These are phyloP conservation scores for Acanthamoeba culbertsoni DNA, from an alignment of 208 protist genomes.

Conservation along the genomic window DNA sequence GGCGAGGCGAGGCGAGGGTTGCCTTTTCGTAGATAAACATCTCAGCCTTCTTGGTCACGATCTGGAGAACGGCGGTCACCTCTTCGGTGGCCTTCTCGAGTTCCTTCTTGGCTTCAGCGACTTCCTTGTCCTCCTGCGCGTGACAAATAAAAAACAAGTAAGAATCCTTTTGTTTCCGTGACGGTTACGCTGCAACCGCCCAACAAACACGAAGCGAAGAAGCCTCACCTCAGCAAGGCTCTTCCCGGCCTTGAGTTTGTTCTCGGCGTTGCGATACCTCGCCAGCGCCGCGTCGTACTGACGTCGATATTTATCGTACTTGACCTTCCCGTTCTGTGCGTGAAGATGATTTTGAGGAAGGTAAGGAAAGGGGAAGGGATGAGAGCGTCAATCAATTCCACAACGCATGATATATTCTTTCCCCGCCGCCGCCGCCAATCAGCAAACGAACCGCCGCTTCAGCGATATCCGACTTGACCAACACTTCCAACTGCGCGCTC, in stretches of 20 bases:
- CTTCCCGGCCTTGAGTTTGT: not conserved
- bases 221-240: not conserved
- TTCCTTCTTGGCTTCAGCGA: constrained; percentile 13
- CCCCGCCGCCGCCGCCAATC: no score
- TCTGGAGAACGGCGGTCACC: not conserved
- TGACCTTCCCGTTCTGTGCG: not conserved
- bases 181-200: not conserved
- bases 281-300: not conserved
- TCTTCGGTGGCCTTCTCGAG: not conserved
- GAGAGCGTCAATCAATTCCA: no score
- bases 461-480: not conserved
- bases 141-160: not conserved
- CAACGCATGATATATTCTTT: no score
- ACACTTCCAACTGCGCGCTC: not conserved
- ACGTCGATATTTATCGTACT: constrained; percentile 1
- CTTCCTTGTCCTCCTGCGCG: not conserved
- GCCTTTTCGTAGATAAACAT: not conserved
- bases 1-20: no score
- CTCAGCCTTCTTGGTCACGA: not conserved
- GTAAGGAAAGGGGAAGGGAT: no score
- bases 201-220: not conserved
- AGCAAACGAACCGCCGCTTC: not conserved
- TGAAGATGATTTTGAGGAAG: not conserved
- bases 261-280: not conserved
- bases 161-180: not conserved